phyloP scores from a whole-genome alignment of 2,329 filamentous ascomycete genomes.

The Dothideomycetes sp. region DNA sequence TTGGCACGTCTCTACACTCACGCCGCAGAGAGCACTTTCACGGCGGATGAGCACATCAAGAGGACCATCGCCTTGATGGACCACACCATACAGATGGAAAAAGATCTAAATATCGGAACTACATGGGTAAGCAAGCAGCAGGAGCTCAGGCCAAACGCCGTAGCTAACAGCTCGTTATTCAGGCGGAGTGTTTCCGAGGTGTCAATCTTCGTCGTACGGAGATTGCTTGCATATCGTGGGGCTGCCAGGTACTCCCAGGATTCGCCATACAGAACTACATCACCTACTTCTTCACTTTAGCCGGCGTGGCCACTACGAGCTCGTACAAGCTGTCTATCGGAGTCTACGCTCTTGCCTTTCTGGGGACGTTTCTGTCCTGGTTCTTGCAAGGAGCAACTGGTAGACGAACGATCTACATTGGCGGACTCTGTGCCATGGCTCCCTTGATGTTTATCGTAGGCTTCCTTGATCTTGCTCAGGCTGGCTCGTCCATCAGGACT shows the following conservation, averaged over 20 bases:
- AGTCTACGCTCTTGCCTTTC: slow-evolving; percentile 30
- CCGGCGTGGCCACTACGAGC: slow-evolving; percentile 1
- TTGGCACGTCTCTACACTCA: no score
- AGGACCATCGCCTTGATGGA: no score
- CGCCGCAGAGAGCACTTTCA: no score
- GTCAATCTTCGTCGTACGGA: slow-evolving; percentile 22
- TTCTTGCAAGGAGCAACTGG: slow-evolving; percentile 25
- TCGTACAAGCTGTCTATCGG: no score
- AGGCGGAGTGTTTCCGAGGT: slow-evolving; percentile 13
- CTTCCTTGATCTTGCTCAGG: slow-evolving; percentile 21
- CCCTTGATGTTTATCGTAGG: slow-evolving; percentile 26
- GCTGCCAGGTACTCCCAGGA: no score
- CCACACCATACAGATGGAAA: no score
- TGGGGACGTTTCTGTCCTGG: slow-evolving; percentile 32
- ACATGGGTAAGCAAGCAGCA: no score
- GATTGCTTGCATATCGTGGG: slow-evolving; percentile 10
- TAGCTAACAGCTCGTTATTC: no score
- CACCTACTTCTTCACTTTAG: neutral
- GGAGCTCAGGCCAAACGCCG: no score
- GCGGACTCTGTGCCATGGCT: slow-evolving; percentile 13
- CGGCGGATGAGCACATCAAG: no score
- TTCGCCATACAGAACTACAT: neutral
- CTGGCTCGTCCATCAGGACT: slow-evolving; percentile 22
- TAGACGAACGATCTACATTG: slow-evolving; percentile 29
- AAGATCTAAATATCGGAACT: no score